A percentile compares a stretch with the other conserved stretches of the same genome.
phyloP scores from a whole-genome alignment of 306 rosid species.

The Cucurbita ficifolia region DNA sequence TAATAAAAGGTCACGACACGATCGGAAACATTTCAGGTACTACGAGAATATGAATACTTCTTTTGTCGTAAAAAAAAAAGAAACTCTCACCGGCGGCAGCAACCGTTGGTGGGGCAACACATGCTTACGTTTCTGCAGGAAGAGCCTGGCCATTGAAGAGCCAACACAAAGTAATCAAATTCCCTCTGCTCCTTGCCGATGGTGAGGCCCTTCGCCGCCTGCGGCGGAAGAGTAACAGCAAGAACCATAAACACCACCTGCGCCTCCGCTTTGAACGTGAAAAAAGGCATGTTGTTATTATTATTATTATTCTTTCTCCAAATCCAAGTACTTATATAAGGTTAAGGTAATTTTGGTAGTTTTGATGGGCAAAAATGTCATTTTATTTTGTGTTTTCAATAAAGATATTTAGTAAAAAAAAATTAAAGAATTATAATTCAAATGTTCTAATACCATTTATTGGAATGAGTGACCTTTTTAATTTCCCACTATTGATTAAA shows the following conservation, averaged over 20 bases:
- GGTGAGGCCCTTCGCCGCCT: not conserved
- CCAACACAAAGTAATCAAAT: conserved; percentile 6
- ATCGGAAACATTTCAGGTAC: too few relatives aligned
- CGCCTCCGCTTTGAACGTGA: not conserved
- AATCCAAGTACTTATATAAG: too few relatives aligned
- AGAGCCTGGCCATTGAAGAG: conserved; percentile 3
- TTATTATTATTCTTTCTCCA: not conserved
- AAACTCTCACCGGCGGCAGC: not conserved
- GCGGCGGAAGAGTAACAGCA: not conserved
- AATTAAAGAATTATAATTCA: too few relatives aligned
- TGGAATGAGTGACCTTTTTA: not conserved
- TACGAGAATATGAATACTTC: too few relatives aligned
- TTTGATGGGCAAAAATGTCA: not conserved
- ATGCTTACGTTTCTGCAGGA: not conserved
- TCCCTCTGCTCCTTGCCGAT: not conserved
- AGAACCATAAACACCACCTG: not conserved
- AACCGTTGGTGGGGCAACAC: not conserved
- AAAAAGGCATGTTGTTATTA: not conserved
- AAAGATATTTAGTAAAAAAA: too few relatives aligned
- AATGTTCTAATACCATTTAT: not conserved
- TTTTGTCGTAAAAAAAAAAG: not conserved
- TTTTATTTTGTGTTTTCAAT: too few relatives aligned
- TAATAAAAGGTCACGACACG: too few relatives aligned
- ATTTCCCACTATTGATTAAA: not conserved
- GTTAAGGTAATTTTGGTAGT: too few relatives aligned